Evolutionary conservation across 768 basidiomycete species (phyloP).

Genomic region (Lactifluus pinguis): DNA sequence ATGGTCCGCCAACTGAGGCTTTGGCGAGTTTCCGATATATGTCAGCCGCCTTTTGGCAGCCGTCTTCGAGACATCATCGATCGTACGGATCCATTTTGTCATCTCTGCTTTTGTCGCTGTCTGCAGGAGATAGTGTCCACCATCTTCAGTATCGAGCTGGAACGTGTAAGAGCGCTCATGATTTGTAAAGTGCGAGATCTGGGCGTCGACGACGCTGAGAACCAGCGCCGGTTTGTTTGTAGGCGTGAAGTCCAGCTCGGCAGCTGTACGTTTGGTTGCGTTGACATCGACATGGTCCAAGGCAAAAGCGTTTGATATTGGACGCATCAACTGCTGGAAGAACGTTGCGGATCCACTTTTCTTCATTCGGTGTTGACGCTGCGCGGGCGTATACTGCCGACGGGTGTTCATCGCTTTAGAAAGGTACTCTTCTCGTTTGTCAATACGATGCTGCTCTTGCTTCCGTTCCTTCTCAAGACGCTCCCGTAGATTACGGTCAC

Average conservation of each 20-base stretch:
- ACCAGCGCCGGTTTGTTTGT: conserved; percentile 69
- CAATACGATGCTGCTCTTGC: conserved; percentile 61
- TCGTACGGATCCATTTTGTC: conserved; percentile 68
- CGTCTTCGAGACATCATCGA: conserved; percentile 59
- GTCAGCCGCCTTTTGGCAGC: conserved; percentile 74
- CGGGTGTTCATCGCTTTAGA: conserved; percentile 59
- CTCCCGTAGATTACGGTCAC: conserved; percentile 61
- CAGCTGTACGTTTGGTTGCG: conserved; percentile 46
- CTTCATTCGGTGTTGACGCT: conserved; percentile 78
- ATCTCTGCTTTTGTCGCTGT: conserved; percentile 62
- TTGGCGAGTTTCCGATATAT: conserved; percentile 68
- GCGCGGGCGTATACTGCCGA: conserved; percentile 40
- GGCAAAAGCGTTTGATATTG: conserved; percentile 78
- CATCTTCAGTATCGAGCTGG: conserved; percentile 79
- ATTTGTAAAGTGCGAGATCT: conserved; percentile 62
- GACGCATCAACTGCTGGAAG: conserved; percentile 80
- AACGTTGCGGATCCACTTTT: conserved; percentile 79
- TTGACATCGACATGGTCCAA: conserved; percentile 43
- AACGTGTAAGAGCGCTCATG: conserved; percentile 78
- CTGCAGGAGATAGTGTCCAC: conserved; percentile 75
- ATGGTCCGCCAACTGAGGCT: conserved; percentile 66
- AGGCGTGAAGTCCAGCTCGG: conserved; percentile 67
- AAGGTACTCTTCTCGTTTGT: conserved; percentile 67
- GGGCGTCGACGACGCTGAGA: conserved; percentile 64
- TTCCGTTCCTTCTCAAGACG: conserved; percentile 68